These are phyloP conservation scores for Vitellaria paradoxa DNA, from an alignment of 179 eudicot species.

Conservation along the genomic window DNA sequence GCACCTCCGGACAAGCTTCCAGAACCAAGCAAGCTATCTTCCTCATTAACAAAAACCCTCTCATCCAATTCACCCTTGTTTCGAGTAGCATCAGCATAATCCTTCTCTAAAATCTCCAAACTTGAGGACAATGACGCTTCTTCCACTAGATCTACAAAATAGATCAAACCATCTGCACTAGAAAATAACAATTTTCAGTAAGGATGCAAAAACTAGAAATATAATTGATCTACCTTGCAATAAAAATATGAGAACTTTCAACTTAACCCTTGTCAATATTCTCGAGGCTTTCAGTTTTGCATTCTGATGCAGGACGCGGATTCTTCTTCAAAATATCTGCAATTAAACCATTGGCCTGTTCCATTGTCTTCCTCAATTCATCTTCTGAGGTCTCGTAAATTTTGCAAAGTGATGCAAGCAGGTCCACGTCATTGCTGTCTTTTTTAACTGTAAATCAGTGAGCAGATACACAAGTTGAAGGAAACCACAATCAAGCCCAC, in stretches of 20 bases:
- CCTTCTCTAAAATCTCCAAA: constrained; percentile 62
- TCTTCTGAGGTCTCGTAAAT: constrained; percentile 83
- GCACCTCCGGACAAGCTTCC: constrained; percentile 92
- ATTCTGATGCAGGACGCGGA: constrained; percentile 57
- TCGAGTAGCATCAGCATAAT: constrained; percentile 66
- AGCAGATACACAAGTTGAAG: neutral
- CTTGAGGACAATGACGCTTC: constrained; percentile 53
- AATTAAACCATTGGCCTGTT: constrained; percentile 65
- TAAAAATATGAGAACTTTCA: constrained; percentile 1
- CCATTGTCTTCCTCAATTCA: constrained; percentile 70
- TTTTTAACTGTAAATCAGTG: constrained; percentile 54
- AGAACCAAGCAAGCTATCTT: constrained; percentile 81
- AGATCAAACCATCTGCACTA: constrained; percentile 70
- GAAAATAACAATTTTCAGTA: constrained; percentile 1
- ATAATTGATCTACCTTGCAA: neutral
- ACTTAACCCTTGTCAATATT: constrained; percentile 65
- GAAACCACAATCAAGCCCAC: no score
- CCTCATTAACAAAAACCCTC: constrained; percentile 72
- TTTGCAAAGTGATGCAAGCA: constrained; percentile 79
- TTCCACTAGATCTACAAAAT: constrained; percentile 65
- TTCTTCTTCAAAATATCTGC: constrained; percentile 57
- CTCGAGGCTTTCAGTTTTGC: constrained; percentile 47
- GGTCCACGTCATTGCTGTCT: constrained; percentile 59
- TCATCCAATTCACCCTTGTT: constrained; percentile 83
- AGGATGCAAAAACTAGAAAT: neutral